A percentile compares a stretch with the other conserved stretches of the same genome.
Conservation (phyloP, 2,329 filamentous ascomycete species). For the Monascus ruber region DNA sequence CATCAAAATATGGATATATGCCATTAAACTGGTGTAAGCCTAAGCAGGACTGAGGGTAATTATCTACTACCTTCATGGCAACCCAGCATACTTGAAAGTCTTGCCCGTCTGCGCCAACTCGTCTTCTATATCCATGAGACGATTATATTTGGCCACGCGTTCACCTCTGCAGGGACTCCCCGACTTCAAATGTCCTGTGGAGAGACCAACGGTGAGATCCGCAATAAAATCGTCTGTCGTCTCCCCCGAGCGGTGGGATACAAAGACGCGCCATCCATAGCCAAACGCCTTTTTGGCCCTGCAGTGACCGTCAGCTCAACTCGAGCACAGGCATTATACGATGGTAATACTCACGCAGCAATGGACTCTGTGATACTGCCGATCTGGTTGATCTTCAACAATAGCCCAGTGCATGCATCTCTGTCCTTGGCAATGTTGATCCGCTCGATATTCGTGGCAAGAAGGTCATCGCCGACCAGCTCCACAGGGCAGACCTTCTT, state of each 20-base stretch:
- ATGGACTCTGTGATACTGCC: conserved; percentile 32
- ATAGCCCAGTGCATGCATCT: conserved; percentile 29
- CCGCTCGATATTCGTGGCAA: conserved; percentile 28
- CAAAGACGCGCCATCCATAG: conserved; percentile 31
- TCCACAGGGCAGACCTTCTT: conserved; percentile 22
- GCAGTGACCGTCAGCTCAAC: not conserved
- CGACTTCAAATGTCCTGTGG: conserved; percentile 31
- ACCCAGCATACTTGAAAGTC: no score
- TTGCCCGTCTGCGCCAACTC: conserved; percentile 4
- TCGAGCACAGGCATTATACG: not conserved
- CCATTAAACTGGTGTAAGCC: no score
- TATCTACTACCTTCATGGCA: no score
- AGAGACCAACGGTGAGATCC: conserved; percentile 28
- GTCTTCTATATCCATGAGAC: conserved; percentile 34
- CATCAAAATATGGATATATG: no score
- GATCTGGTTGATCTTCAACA: conserved; percentile 36
- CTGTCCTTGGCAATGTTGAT: conserved; percentile 25
- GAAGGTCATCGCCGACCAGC: conserved; percentile 32
- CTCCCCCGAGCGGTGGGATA: conserved; percentile 34
- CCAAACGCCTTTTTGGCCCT: conserved; percentile 21
- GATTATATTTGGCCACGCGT: conserved; percentile 34
- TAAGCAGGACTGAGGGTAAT: no score
- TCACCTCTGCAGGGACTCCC: conserved; percentile 31
- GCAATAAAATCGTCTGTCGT: conserved; percentile 36
- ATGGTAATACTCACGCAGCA: conserved; percentile 18